A percentile compares a stretch with the other conserved stretches of the same genome.
Conservation (phyloP, 805 yeast genomes). For the Dipodascopsis tothii region DNA sequence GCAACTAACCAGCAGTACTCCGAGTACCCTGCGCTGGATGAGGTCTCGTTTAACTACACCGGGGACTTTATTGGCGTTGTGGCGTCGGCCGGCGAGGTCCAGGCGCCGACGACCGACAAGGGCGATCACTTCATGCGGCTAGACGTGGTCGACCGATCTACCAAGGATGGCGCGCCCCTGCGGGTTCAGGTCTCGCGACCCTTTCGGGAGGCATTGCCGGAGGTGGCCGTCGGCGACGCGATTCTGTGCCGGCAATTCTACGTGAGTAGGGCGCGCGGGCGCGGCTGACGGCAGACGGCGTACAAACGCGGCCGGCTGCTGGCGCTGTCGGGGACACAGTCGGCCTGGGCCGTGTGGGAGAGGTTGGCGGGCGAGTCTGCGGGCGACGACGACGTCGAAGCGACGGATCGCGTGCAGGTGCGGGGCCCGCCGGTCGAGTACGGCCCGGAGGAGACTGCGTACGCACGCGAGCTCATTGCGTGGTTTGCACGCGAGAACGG, state of each 20-base stretch:
- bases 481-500: no score
- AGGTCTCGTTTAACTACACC: not conserved
- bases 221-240: constrained; percentile 7
- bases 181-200: constrained; percentile 4
- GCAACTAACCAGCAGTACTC: constrained; percentile 3
- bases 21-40: constrained; percentile 4
- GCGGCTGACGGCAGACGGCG: not conserved
- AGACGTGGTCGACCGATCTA: constrained; percentile 9
- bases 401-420: not conserved
- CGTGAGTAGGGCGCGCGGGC: constrained; percentile 1
- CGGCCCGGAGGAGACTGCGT: constrained; percentile 6
- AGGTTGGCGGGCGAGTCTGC: not conserved
- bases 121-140: not conserved
- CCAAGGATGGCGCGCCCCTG: not conserved
- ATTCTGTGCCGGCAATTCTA: constrained; percentile 6
- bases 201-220: constrained; percentile 7
- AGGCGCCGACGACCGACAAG: not conserved
- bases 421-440: constrained; percentile 17
- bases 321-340: constrained; percentile 3
- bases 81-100: not conserved
- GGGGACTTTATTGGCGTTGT: constrained; percentile 14
- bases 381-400: not conserved
- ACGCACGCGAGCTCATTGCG: constrained; percentile 1
- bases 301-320: not conserved
- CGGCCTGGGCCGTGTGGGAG: constrained; percentile 13